Conservation (phyloP, 441 rosid genomes). For the Cnidoscolus chayamansa region DNA sequence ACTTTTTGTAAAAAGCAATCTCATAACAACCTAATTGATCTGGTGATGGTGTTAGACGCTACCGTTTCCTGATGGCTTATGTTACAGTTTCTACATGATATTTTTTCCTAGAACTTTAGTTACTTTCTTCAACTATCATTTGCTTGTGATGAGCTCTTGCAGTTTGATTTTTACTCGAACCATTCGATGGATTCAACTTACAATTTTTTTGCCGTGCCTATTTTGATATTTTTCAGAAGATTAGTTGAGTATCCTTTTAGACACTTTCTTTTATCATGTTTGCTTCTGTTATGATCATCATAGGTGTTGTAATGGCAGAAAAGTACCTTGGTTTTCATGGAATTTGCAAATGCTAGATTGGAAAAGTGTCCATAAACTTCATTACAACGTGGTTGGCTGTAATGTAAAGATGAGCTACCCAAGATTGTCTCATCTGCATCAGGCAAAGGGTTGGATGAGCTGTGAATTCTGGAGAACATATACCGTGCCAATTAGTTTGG, state of each 20-base stretch:
- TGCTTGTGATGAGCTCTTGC: neutral
- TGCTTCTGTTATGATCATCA: neutral
- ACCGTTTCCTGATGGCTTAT: neutral
- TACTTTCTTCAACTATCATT: neutral
- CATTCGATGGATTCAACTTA: neutral
- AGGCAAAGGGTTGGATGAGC: constrained; percentile 31
- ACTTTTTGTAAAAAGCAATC: constrained; percentile 3
- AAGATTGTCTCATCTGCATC: constrained; percentile 27
- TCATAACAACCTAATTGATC: neutral
- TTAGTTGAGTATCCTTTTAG: neutral
- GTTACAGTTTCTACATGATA: neutral
- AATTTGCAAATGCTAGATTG: constrained; percentile 30
- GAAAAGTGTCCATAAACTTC: constrained; percentile 25
- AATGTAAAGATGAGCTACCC: constrained; percentile 18
- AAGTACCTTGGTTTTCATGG: constrained; percentile 34
- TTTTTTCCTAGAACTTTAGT: neutral
- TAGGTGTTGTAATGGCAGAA: constrained; percentile 46
- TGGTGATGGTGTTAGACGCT: neutral
- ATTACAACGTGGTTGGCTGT: constrained; percentile 18
- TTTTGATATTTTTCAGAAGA: neutral
- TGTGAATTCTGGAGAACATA: constrained; percentile 36
- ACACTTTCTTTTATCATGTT: neutral
- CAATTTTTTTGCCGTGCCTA: neutral
- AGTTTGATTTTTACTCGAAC: neutral
- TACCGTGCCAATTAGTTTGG: constrained; percentile 40